Evolutionary conservation across 2,329 filamentous ascomycete species (phyloP).

Genomic region (Cercospora zeina): DNA sequence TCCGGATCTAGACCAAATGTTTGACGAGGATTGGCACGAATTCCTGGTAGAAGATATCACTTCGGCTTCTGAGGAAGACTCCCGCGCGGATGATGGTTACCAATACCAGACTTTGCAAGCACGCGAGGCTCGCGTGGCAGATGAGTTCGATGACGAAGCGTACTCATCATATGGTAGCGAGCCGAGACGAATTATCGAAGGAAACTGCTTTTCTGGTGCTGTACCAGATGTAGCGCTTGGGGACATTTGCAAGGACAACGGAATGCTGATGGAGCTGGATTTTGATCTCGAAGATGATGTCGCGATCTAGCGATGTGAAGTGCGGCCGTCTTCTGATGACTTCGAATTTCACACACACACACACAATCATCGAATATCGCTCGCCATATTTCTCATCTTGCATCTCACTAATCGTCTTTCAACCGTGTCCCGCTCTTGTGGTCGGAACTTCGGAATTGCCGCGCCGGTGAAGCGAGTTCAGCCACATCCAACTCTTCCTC

Average conservation of each 20-base stretch:
- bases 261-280: background rate
- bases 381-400: background rate
- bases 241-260: background rate
- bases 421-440: background rate
- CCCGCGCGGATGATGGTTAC: background rate
- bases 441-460: background rate
- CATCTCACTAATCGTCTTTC: background rate
- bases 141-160: background rate
- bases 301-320: background rate
- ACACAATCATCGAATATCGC: background rate
- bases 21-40: background rate
- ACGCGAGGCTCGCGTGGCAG: constrained; percentile 7
- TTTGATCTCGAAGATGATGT: background rate
- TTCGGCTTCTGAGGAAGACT: background rate
- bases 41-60: background rate
- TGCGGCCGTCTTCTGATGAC: background rate
- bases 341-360: background rate
- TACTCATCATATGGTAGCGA: background rate
- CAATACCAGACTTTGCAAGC: background rate
- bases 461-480: background rate
- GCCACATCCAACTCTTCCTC: background rate
- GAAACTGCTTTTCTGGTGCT: background rate
- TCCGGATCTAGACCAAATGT: background rate
- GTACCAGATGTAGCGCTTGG: background rate
- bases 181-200: background rate